phyloP scores from a whole-genome alignment of 768 basidiomycete genomes.

The Trichaptum fuscoviolaceum region DNA sequence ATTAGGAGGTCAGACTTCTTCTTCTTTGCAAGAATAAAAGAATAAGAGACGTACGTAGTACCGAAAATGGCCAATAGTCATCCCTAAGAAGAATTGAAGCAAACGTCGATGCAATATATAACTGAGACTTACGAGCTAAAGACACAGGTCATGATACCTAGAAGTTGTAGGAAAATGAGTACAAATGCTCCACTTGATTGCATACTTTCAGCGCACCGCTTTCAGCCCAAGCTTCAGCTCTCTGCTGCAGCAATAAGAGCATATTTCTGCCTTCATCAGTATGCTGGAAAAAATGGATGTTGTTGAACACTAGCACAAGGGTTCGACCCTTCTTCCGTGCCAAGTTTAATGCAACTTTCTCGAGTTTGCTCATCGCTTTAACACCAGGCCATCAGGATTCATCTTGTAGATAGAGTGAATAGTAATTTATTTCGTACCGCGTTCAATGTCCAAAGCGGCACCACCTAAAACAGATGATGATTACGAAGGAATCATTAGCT shows the following conservation, averaged over 20 bases:
- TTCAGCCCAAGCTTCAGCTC: conserved; percentile 82
- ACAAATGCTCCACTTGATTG: conserved; percentile 9
- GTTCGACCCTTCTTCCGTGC: conserved; percentile 56
- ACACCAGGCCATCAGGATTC: background rate
- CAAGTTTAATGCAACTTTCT: conserved; percentile 75
- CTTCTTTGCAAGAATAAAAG: conserved; percentile 2
- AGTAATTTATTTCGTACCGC: conserved; percentile 39
- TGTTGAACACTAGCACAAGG: conserved; percentile 78
- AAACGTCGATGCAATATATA: conserved; percentile 8
- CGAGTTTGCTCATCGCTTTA: conserved; percentile 72
- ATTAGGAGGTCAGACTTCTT: conserved; percentile 11
- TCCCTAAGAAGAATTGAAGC: conserved; percentile 44
- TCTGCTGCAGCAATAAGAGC: conserved; percentile 81
- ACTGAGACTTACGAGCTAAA: conserved; percentile 56
- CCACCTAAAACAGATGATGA: conserved; percentile 40
- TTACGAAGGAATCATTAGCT: background rate
- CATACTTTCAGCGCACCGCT: conserved; percentile 42
- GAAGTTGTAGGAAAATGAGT: conserved; percentile 9
- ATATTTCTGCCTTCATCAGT: conserved; percentile 72
- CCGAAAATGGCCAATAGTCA: conserved; percentile 77
- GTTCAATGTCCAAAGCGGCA: conserved; percentile 74
- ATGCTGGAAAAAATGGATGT: conserved; percentile 69
- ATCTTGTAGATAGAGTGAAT: background rate
- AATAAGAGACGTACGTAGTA: conserved; percentile 53
- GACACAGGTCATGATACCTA: conserved; percentile 73